A percentile compares a stretch with the other conserved stretches of the same genome.
phyloP scores from a whole-genome alignment of 495 filamentous ascomycete species.

The Penicillium ochrochloron region DNA sequence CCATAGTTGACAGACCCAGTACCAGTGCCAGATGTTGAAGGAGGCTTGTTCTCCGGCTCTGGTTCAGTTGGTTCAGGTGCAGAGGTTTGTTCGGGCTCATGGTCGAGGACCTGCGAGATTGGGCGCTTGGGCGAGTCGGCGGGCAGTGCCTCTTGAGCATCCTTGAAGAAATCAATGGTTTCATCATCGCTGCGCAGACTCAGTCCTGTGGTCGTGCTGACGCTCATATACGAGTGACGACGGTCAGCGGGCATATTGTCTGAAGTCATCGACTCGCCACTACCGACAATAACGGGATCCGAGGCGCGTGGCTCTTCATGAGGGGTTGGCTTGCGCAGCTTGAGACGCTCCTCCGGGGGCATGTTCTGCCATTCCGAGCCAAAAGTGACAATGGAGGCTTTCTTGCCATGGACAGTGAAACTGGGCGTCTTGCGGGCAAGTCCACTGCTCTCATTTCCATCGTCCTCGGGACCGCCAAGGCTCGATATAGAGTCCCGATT shows the following conservation, averaged over 20 bases:
- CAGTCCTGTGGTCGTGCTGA: conserved; percentile 44
- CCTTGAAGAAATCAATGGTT: conserved; percentile 29
- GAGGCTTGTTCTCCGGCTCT: background rate
- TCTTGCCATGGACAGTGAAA: conserved; percentile 97
- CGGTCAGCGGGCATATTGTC: conserved; percentile 31
- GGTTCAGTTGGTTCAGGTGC: conserved; percentile 9
- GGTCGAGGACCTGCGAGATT: background rate
- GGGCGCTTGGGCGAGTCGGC: conserved; percentile 11
- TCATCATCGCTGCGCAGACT: conserved; percentile 38
- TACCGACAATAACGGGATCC: conserved; percentile 42
- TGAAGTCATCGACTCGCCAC: conserved; percentile 38
- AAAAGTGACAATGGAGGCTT: conserved; percentile 94
- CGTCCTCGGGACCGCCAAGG: conserved; percentile 64
- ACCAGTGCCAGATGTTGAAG: conserved; percentile 15
- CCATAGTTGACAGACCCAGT: conserved; percentile 15
- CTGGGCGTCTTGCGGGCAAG: conserved; percentile 79
- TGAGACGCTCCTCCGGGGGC: conserved; percentile 75
- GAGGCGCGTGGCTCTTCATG: conserved; percentile 50
- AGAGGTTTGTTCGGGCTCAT: background rate
- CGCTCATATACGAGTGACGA: conserved; percentile 43
- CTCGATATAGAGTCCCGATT: conserved; percentile 73
- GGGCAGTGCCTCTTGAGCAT: conserved; percentile 26
- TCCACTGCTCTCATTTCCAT: conserved; percentile 59
- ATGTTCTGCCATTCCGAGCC: conserved; percentile 87
- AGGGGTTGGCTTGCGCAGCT: conserved; percentile 56